Evolutionary conservation across 1,139 yeast genomes (phyloP), one percentile per base, ranked within the genome.

Genomic region (Debaryomyces nepalensis): DNA sequence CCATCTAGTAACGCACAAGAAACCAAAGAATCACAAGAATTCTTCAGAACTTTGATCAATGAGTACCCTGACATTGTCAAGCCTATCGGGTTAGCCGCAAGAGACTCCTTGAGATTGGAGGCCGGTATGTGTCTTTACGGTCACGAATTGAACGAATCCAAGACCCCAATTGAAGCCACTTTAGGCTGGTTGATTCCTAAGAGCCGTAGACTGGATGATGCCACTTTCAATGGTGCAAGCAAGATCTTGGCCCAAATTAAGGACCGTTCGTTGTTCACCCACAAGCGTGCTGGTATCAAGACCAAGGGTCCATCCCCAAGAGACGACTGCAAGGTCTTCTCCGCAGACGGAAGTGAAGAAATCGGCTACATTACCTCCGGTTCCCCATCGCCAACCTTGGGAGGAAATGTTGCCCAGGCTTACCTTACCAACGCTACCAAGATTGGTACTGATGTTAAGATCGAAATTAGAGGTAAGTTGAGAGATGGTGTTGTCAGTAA

Each of bases 111-210:
- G 52, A 81, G 99, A 59, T 72, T 93, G 45, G 99, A 93, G 70
- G 99, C 99, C 2, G 99, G 99, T 32, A 88, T 93, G 97, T 93
- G 99, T 66, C 77, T 93, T 44, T 93, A 93, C 56, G 99, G 99
- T 4, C 87, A 90, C 61, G 99, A 93, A 64, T 75, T 93, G 55
- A 78, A 76, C 47, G 96, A 89, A 55, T 67, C 70, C n/a, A 82
- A 79, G 33, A 84, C 96, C 1, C 99, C 99, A 11, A 81, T 91
- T 5, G 95, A 90, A 56, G 95, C 95, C 0, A 82, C 93, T 0
- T 76, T 93, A 52, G 76, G 88, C 39, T 93, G 99, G 99, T 79
- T 90, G 42, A 77, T 93, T 41, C 89, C 96, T 36, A 89, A 90
- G 70, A 59, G 80, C 21, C 84, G 97, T 64, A 79, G 97, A 59